Evolutionary conservation across 2,329 filamentous ascomycete genomes (phyloP).

Genomic region (Aschersonia sp.): DNA sequence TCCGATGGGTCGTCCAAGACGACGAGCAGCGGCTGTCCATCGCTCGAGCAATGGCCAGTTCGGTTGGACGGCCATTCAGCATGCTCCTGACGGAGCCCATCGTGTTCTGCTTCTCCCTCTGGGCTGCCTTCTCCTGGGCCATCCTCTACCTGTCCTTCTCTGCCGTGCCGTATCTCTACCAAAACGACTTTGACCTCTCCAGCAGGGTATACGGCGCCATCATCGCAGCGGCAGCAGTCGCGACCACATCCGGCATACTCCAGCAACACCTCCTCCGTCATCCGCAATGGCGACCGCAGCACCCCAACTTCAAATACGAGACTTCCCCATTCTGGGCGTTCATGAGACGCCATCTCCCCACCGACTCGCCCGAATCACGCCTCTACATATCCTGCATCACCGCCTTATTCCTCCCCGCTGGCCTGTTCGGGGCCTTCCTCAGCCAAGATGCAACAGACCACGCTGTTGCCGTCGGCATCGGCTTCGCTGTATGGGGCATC

Average conservation of each 20-base stretch:
- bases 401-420: conserved; percentile 59
- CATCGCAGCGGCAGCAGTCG: conserved; percentile 49
- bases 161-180: conserved; percentile 67
- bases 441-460: conserved; percentile 12
- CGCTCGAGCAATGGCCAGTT: conserved; percentile 55
- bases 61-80: conserved; percentile 64
- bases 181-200: conserved; percentile 45
- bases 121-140: conserved; percentile 84
- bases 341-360: conserved; percentile 29
- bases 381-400: conserved; percentile 76
- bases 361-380: conserved; percentile 55
- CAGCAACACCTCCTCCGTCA: conserved; percentile 53
- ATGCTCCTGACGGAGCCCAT: conserved; percentile 64
- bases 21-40: conserved; percentile 65
- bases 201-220: conserved; percentile 65
- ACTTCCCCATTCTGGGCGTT: conserved; percentile 26
- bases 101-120: conserved; percentile 77
- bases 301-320: conserved; percentile 8
- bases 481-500: conserved; percentile 70
- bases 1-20: conserved; percentile 67
- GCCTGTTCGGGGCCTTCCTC: conserved; percentile 43
- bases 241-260: conserved; percentile 54
- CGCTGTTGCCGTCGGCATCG: conserved; percentile 40
- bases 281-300: conserved; percentile 16
- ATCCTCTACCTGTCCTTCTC: conserved; percentile 76